Evolutionary conservation across 495 filamentous ascomycete genomes (phyloP), one percentile per base, ranked within the genome.

Genomic region (Penicillium angulare): DNA sequence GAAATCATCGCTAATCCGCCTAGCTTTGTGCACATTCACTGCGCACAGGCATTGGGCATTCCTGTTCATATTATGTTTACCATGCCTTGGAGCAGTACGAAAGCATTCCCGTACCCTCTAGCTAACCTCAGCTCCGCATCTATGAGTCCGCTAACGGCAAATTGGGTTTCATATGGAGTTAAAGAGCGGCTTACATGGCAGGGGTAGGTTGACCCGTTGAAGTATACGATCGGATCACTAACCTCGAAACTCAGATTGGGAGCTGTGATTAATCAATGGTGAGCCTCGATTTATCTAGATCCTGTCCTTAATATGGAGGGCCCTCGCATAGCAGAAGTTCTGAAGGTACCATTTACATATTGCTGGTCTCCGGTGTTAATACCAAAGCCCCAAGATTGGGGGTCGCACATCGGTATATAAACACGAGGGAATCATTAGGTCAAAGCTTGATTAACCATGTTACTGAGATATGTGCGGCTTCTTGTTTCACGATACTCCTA

Each of bases 41-140:
- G 85, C 53, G 88, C 87, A 7, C 82, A 92, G 58, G 82, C 81
- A 52, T 68, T 90, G 23, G 86, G 86, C 3, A 80, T 90, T 9
- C 87, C 88, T 7, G 65, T 92, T 3, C 86, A 89, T 64, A 60
- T 92, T 29, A 87, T 92, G 83, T 92, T 90, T 63, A 90, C 87
- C 64, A 90, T 86, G 81, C 78, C 79, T 12, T 81, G 71, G 66
- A 74, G 73, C 17, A 67, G 71, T 29, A 76, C 73, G 16, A 66
- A 67, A 49, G 66, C 65, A 7, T 78, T 76, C 53, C 72, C 73
- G 7, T 79, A 83, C 54, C 77, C 79, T 2, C 58, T 79, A 7
- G 75, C 79, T 49, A 79, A 82, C 44, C 68, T 79, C 27, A 59
- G 68, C 21, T 67, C 78, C 16, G 70, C 69, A 22, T 73, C 73